Evolutionary conservation across 75 land plant genomes (phyloP).

Genomic region (Pinus tabuliformis): DNA sequence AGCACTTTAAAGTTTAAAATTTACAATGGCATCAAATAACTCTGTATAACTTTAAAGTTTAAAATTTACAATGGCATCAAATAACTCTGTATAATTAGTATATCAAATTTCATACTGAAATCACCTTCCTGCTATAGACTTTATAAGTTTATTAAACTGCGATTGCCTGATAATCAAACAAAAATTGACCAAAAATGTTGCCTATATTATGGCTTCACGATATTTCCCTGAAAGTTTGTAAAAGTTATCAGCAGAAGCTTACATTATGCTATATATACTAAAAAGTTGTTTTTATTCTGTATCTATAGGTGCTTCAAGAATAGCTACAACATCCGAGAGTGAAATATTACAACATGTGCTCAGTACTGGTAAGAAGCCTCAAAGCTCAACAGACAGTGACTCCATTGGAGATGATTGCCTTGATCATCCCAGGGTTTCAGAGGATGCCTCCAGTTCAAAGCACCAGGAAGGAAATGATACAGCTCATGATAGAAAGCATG

Average conservation of each 20-base stretch:
- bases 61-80: too few species aligned
- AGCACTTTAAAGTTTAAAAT: too few species aligned
- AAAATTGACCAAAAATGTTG: not conserved
- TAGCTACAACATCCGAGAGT: conserved; percentile 39
- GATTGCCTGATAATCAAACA: not conserved
- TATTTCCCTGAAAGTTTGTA: not conserved
- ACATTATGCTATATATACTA: not conserved
- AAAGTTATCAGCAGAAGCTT: not conserved
- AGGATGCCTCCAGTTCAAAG: conserved; percentile 25
- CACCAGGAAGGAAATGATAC: conserved; percentile 10
- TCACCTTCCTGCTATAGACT: too few species aligned
- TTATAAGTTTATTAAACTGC: too few species aligned
- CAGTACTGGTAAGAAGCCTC: conserved; percentile 27
- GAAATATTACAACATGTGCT: conserved; percentile 52
- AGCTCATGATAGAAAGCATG: conserved; percentile 7
- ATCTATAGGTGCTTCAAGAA: conserved; percentile 44
- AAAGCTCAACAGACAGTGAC: conserved; percentile 8
- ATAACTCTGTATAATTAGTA: too few species aligned
- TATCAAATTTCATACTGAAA: too few species aligned
- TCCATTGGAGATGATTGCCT: conserved; percentile 2
- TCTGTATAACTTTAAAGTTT: too few species aligned
- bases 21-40: too few species aligned
- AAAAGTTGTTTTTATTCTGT: not conserved
- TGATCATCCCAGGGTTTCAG: conserved; percentile 11
- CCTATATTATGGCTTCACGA: not conserved